Percentiles rank a stretch among this genome's conserved stretches.
Conservation (phyloP, 306 rosid species). For the Inga leiocalycina region DNA sequence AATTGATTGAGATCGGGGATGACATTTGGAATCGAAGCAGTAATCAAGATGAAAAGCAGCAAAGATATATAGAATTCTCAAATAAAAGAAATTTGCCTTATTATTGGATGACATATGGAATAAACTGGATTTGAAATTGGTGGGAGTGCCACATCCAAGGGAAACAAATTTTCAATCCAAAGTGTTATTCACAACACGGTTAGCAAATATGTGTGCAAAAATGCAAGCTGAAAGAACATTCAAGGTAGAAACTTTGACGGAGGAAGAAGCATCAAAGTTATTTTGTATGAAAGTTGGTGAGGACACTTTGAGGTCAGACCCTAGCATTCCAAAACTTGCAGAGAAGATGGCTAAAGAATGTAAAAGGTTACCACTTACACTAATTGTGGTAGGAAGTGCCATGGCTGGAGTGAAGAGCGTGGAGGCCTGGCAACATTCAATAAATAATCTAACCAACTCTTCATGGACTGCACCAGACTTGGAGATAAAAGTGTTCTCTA, state of each 20-base stretch:
- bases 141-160: slow-evolving; percentile 8
- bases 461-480: too few species aligned
- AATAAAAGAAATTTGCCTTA: slow-evolving; percentile 23
- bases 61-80: not conserved
- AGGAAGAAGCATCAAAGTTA: not conserved
- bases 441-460: too few species aligned
- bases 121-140: not conserved
- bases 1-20: not conserved
- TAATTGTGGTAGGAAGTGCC: too few species aligned
- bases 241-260: not conserved
- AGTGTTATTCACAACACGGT: slow-evolving; percentile 25
- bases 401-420: too few species aligned
- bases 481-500: too few species aligned
- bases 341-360: not conserved
- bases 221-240: slow-evolving; percentile 13
- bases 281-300: slow-evolving; percentile 18
- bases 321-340: not conserved
- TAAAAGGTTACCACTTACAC: slow-evolving; percentile 25
- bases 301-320: not conserved
- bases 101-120: slow-evolving; percentile 39
- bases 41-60: not conserved
- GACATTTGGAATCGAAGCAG: not conserved
- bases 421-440: too few species aligned
- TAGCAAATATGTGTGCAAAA: slow-evolving; percentile 16
- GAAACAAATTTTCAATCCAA: not conserved